Evolutionary conservation across 2,329 filamentous ascomycete genomes (phyloP), one percentile per base, ranked within the genome.

Genomic region (Calonectria hongkongensis): DNA sequence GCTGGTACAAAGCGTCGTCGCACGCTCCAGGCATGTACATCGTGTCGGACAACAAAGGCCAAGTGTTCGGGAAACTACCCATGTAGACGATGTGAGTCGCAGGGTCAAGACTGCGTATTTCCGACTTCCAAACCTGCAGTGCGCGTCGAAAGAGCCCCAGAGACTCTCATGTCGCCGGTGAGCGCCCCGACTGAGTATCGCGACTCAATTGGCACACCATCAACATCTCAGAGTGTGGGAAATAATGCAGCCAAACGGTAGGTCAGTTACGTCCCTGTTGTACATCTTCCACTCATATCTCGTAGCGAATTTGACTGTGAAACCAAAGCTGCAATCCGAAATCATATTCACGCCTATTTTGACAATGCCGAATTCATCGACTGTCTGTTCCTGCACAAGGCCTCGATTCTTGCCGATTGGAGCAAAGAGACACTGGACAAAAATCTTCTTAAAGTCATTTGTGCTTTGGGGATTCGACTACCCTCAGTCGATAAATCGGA

Each of bases 41-140:
- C 75, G n/a, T 85, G 84, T 73, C 79, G 84, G 3, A 74, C 71
- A 43, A 78, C 81, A 15, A 85, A 85, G 66, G 78, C 81, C 0
- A 84, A 82, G 41, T 85, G 84, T 67, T 83, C 80, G 0, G 84
- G 84, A 1, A 75, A 56, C 0, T 63, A 75, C 12, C 83, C 83
- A 9, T 85, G 83, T 25, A 47, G 36, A 28, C 75, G 82, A 69
- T 85, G 83, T 70, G 73, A 70, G n/a, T 77, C 75, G 7, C 73
- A 73, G 0, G 64, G 67, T 0, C 68, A 72, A 1, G 65, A 62
- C 4, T 80, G 78, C 39, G 1, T 64, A 0, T 77, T 77, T 15
- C 54, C 51, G 0, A 47, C 43, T 16, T 30, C 65, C 0, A 25
- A 10, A 12, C 16, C 18, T 2, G n/a, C 16, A 0, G 30, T 30